Evolutionary conservation across 352 stramenopile species (phyloP).

Genomic region (Aphanomyces cochlioides): DNA sequence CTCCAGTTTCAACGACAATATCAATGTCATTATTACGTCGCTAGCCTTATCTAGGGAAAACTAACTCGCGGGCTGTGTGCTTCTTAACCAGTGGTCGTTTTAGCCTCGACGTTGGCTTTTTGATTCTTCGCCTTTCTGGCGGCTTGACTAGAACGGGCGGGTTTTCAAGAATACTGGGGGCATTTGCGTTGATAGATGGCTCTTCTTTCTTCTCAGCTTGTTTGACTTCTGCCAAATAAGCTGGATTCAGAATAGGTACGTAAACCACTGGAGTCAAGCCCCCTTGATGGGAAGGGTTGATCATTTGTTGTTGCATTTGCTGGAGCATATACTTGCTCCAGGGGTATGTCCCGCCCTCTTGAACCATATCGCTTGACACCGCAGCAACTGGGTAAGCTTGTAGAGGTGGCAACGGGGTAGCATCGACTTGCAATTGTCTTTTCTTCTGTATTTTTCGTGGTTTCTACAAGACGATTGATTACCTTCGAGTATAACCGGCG

Average conservation of each 20-base stretch:
- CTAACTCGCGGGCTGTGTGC: constrained; percentile 2
- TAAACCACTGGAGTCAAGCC: constrained; percentile 20
- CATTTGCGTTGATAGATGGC: too few species aligned
- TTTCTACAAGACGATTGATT: background rate
- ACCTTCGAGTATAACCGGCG: too few species aligned
- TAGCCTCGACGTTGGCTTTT: background rate
- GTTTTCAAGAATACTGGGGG: too few species aligned
- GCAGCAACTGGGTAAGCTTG: background rate
- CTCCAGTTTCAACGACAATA: background rate
- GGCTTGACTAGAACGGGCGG: too few species aligned
- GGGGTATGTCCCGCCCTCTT: constrained; percentile 25
- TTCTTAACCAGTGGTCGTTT: background rate
- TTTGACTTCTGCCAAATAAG: constrained; percentile 28
- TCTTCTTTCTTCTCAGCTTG: background rate
- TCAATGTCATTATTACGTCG: constrained; percentile 2
- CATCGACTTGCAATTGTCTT: background rate
- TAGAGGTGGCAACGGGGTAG: constrained; percentile 8
- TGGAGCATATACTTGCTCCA: constrained; percentile 31
- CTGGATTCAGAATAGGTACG: constrained; percentile 27
- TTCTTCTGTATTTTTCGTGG: background rate
- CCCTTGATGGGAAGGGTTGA: background rate
- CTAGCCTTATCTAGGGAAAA: background rate
- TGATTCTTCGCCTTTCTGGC: background rate
- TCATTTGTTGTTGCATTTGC: constrained; percentile 19
- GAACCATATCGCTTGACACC: constrained; percentile 13